Percentiles rank a stretch among this genome's conserved stretches.
These are phyloP conservation scores for Aegilops bicornis DNA, from an alignment of 176 grass and related monocot species.

Conservation along the genomic window DNA sequence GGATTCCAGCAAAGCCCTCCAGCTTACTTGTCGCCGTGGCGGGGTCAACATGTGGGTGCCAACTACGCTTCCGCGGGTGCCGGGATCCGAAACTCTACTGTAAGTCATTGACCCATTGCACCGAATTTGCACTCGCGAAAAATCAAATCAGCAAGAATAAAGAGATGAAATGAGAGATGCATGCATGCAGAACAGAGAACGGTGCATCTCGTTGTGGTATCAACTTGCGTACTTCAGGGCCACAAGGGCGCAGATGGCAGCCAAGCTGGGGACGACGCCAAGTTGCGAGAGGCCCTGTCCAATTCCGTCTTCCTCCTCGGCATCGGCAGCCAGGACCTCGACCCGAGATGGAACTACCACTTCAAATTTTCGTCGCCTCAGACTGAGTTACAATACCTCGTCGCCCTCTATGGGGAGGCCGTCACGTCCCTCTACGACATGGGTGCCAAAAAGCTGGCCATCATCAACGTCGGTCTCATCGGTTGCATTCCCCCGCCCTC, in stretches of 20 bases:
- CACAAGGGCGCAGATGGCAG: background rate
- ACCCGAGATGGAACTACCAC: background rate
- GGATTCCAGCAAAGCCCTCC: constrained; percentile 37
- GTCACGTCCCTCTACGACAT: background rate
- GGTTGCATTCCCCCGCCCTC: background rate
- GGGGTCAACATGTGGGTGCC: background rate
- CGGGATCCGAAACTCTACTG: constrained; percentile 8
- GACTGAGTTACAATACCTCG: background rate
- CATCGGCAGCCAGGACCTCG: background rate
- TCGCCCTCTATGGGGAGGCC: background rate
- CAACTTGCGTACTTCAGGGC: no score
- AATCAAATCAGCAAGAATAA: no score
- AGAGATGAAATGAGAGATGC: no score
- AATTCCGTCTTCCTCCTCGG: constrained; percentile 9
- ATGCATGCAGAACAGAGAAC: no score
- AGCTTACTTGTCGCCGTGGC: background rate
- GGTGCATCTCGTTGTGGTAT: no score
- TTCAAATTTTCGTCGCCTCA: rapidly evolving
- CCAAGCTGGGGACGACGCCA: background rate
- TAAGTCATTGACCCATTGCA: background rate
- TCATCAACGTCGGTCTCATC: constrained; percentile 19
- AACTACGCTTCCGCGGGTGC: background rate
- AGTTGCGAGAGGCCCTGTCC: background rate
- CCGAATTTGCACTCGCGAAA: no score
- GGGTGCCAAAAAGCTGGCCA: constrained; percentile 18